Base-by-base conservation (phyloP, 305 asterid genomes). In the Rubia tinctorum region DNA sequence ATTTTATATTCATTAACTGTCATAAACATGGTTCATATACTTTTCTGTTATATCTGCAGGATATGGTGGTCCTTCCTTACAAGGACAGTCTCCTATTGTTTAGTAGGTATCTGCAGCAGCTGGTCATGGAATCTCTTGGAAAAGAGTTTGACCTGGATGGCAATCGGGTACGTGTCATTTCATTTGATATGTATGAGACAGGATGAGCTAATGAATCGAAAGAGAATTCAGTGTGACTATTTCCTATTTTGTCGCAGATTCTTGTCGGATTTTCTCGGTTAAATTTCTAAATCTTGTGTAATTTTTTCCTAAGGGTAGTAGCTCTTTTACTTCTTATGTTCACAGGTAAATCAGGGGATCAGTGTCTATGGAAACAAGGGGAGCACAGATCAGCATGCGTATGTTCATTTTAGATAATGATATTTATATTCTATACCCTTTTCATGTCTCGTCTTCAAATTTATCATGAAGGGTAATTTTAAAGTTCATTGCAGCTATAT, bases 361-460 rank as follows among this genome's bases (percentile, higher is more conserved):
- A 82, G 92, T 66, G 99, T 95, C 47, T 95, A 95, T 80, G 99
- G 99, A 82, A 95, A 95, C 88, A 95, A 95, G 82, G 99, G 99
- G 82, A 95, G 99, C 89, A 95, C 99, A 76, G 98, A 95, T 83
- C 99, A 95, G 81, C 99, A 95, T 76, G 99, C 97, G 98, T 95
- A 84, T 22, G 97, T 84, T 42, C 44, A 56, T 20, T 23, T 53
- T 18, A 45, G 15, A 23, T 53, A 47, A 75, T 59, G 49, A 62
- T 11, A 23, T 45, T 18, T 56, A 9, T 59, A 61, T 22, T 58
- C 23, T 25, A 12, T 10, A 22, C n/a, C 2, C 7, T 20, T 4
- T 60, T 10, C 20, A 45, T 72, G 60, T 22, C 40, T 37, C 8
- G 30, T 55, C 55, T 67, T 30, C 51, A 34, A 2, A 45, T 61